A percentile compares a stretch with the other conserved stretches of the same genome.
Conservation (phyloP, 805 yeast genomes). For the Cyberlindnera lachancei region DNA sequence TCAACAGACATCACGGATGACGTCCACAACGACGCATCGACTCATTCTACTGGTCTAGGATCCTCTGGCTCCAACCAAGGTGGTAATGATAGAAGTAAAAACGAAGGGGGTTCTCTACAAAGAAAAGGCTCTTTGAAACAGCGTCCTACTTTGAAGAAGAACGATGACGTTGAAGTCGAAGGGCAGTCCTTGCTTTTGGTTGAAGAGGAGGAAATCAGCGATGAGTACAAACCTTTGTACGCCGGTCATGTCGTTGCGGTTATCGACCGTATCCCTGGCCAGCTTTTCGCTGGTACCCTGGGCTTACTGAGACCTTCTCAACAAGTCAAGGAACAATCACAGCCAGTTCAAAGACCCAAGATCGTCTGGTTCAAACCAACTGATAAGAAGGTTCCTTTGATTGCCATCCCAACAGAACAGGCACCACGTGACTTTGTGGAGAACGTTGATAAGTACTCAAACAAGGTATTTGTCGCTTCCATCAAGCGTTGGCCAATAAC, state of each 20-base stretch:
- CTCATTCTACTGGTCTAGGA: constrained; percentile 27
- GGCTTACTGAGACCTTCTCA: constrained; percentile 94
- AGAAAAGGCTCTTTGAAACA: constrained; percentile 90
- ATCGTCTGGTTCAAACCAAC: constrained; percentile 99
- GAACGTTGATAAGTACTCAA: constrained; percentile 75
- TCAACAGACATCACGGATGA: constrained; percentile 36
- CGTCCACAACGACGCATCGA: constrained; percentile 75
- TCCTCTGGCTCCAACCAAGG: constrained; percentile 3
- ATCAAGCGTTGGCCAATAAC: constrained; percentile 99
- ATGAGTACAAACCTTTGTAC: constrained; percentile 85
- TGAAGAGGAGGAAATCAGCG: constrained; percentile 93
- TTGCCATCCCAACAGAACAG: constrained; percentile 97
- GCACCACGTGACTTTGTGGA: constrained; percentile 95
- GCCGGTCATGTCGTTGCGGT: constrained; percentile 99
- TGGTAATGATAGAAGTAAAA: too few species aligned
- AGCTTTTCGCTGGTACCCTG: constrained; percentile 87
- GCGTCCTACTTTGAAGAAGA: constrained; percentile 94
- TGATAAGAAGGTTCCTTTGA: constrained; percentile 93
- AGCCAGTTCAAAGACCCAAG: constrained; percentile 52
- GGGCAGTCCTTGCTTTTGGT: constrained; percentile 88
- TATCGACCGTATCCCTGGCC: constrained; percentile 95
- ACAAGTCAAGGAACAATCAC: constrained; percentile 34
- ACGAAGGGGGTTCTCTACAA: constrained; percentile 35
- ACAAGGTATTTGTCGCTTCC: constrained; percentile 84
- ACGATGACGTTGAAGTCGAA: constrained; percentile 97